Conservation (phyloP, 2,329 filamentous ascomycete species). For the Phoma sp. region DNA sequence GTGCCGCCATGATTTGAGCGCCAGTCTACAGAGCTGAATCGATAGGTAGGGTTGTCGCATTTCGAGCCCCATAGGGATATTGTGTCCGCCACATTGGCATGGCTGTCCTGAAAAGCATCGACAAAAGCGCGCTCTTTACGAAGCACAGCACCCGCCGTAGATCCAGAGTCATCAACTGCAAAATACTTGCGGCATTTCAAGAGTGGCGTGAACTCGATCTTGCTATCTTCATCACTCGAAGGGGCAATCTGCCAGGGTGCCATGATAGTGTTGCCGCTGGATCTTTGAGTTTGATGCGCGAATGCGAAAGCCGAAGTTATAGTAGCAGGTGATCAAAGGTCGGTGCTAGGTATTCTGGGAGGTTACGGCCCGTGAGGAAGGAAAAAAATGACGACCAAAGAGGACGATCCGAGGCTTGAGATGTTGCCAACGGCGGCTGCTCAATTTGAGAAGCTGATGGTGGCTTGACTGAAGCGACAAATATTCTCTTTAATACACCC, state of each 20-base stretch:
- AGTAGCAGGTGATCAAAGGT: not conserved
- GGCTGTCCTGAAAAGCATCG: slow-evolving; percentile 15
- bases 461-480: not conserved
- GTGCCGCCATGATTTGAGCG: slow-evolving; percentile 26
- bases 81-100: slow-evolving; percentile 17
- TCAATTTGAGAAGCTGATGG: not conserved
- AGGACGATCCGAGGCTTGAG: not conserved
- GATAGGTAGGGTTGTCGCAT: slow-evolving; percentile 25
- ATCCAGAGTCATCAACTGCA: slow-evolving; percentile 45
- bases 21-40: slow-evolving; percentile 22
- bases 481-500: not conserved
- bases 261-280: slow-evolving; percentile 10
- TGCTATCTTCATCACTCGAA: slow-evolving; percentile 4
- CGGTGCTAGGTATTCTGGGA: not conserved
- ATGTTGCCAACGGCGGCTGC: not conserved
- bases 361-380: no score
- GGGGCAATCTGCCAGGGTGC: slow-evolving; percentile 25
- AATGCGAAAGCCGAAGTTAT: not conserved
- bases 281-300: not conserved
- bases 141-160: slow-evolving; percentile 29
- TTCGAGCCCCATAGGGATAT: slow-evolving; percentile 31
- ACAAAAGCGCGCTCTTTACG: slow-evolving; percentile 29
- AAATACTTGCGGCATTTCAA: slow-evolving; percentile 37
- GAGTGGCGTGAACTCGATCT: slow-evolving; percentile 21
- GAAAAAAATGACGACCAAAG: no score